These are phyloP conservation scores for Catenaria anguillulae DNA, from an alignment of 371 early-diverging fungal species.

Conservation along the genomic window DNA sequence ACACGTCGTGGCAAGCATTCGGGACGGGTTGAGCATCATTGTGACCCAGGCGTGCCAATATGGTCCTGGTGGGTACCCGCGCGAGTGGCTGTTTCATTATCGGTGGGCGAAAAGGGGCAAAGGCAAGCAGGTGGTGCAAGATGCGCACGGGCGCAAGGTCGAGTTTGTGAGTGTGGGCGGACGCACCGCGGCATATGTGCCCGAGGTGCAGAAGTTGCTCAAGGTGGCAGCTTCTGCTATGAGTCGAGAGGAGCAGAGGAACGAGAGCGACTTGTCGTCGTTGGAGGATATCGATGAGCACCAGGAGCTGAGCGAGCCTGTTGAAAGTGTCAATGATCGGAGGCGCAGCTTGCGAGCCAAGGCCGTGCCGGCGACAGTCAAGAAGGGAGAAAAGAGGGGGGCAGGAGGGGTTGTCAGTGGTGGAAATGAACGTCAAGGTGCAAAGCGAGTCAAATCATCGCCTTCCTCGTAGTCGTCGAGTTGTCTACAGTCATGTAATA, in stretches of 20 bases:
- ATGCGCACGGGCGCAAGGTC: conserved; percentile 25
- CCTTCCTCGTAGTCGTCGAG: too few relatives aligned
- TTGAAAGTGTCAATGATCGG: too few relatives aligned
- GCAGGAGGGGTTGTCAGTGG: too few relatives aligned
- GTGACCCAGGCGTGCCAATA: conserved; percentile 22
- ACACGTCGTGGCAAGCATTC: conserved; percentile 12
- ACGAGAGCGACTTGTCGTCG: not conserved
- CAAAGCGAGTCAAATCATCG: too few relatives aligned
- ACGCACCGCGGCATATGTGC: conserved; percentile 22
- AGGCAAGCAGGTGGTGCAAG: conserved; percentile 6
- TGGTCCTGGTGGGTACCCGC: conserved; percentile 30
- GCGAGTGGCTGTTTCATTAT: conserved; percentile 41
- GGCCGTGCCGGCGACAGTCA: too few relatives aligned
- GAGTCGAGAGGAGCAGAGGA: not conserved
- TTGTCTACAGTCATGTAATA: too few relatives aligned
- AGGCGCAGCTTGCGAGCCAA: too few relatives aligned
- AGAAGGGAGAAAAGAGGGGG: too few relatives aligned
- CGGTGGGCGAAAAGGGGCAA: conserved; percentile 20
- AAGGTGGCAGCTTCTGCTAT: not conserved
- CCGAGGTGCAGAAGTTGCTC: conserved; percentile 12
- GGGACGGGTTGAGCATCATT: conserved; percentile 17
- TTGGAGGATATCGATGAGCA: not conserved
- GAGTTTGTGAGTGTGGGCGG: conserved; percentile 28
- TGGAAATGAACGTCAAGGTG: too few relatives aligned
- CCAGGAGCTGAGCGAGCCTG: too few relatives aligned